These are phyloP conservation scores for Iris macrosiphon DNA, from an alignment of 106 monocot species.

Conservation along the genomic window DNA sequence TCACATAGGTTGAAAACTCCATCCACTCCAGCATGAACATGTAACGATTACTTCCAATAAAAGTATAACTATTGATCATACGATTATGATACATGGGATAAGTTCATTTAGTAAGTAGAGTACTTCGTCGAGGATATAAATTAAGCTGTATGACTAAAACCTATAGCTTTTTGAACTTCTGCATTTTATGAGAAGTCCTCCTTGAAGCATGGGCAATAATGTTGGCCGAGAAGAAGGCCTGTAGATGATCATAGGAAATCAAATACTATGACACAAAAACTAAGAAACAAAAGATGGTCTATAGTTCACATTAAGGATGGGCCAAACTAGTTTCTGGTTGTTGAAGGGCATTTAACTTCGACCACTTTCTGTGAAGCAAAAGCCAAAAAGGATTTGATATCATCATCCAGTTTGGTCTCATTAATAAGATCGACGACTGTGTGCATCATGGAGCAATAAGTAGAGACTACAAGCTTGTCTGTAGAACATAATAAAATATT, in stretches of 20 bases:
- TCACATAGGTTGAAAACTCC: no score
- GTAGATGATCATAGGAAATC: not conserved
- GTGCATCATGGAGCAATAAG: conserved; percentile 10
- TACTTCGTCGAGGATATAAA: not conserved
- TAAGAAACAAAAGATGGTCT: not conserved
- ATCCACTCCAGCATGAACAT: no score
- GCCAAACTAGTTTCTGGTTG: no score
- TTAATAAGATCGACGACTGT: conserved; percentile 11
- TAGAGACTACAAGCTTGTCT: conserved; percentile 16
- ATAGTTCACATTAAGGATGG: no score
- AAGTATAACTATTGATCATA: no score
- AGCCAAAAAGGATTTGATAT: conserved; percentile 14
- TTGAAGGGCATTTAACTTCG: conserved; percentile 13
- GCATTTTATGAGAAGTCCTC: conserved; percentile 14
- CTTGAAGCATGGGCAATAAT: conserved; percentile 17
- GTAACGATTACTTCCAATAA: no score
- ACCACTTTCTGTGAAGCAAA: conserved; percentile 17
- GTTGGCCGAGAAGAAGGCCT: conserved; percentile 20
- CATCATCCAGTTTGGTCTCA: conserved; percentile 15
- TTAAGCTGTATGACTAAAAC: not conserved
- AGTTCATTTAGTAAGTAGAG: not conserved
- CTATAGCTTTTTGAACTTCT: conserved; percentile 19
- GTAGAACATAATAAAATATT: not conserved
- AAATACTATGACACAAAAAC: not conserved
- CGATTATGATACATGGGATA: not conserved